phyloP scores from a whole-genome alignment of 2,329 filamentous ascomycete species.

The Bipolaris sorokiniana region DNA sequence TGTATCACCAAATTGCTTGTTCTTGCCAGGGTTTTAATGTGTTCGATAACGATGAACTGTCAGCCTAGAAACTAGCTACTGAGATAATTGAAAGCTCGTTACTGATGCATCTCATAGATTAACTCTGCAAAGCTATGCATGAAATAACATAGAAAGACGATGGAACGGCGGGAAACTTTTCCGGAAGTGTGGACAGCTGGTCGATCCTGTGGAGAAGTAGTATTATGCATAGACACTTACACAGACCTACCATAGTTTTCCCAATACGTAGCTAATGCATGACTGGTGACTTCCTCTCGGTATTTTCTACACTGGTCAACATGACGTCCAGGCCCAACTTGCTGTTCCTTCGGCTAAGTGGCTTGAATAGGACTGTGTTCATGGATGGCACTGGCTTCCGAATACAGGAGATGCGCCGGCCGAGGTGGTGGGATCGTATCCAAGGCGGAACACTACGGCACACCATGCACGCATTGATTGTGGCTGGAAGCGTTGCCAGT shows the following conservation, averaged over 20 bases:
- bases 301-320: not conserved
- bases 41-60: not conserved
- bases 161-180: not conserved
- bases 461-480: constrained; percentile 1
- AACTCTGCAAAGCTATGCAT: constrained; percentile 2
- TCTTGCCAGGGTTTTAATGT: too few species aligned
- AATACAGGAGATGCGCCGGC: not conserved
- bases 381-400: not conserved
- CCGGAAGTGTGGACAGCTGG: not conserved
- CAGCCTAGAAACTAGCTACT: not conserved
- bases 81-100: not conserved
- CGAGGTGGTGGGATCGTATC: not conserved
- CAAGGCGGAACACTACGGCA: not conserved
- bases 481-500: not conserved
- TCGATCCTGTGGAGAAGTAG: not conserved
- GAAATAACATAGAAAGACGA: not conserved
- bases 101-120: not conserved
- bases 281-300: not conserved
- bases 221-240: not conserved
- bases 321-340: not conserved
- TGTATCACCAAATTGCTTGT: too few species aligned
- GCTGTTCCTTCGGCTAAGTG: not conserved
- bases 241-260: not conserved
- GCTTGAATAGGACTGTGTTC: not conserved
- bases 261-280: not conserved